Evolutionary conservation across 2,329 filamentous ascomycete genomes (phyloP), one percentile per base, ranked within the genome.

Genomic region (Colletotrichum trifolii): DNA sequence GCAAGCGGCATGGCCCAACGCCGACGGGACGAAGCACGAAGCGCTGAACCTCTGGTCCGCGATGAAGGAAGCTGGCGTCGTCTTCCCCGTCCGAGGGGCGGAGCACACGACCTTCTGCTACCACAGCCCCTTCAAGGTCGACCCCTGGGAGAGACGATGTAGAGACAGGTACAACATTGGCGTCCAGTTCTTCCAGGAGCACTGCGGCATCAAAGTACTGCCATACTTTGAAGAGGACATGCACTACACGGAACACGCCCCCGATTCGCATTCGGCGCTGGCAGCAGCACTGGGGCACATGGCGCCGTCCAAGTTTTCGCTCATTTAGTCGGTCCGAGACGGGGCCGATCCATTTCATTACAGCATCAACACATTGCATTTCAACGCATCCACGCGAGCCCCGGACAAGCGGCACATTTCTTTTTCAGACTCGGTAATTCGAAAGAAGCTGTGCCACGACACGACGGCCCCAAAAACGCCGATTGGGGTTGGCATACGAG

Each of bases 221-320:
- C 73, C 78, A 3, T 81, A 82, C 64, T 82, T 80, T 63, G 79
- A 81, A 49, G 80, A 81, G 61, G 79, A 82, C 56, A 79, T 80
- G 67, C 80, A 82, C 49, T 77, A 74, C 3, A 72, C 73, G 8
- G 73, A 78, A 48, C 79, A 82, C 59, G 77, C 74, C 4, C 71
- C 72, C 7, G 77, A 80, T 39, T 60, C 66, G 35, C 38, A 64
- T 35, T 57, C 59, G 33, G 66, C 66, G 11, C 36, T 66, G 54
- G 66, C 66, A 43, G 59, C 64, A 15, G 66, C 64, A 17, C 34
- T 68, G 50, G 64, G 61, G 9, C 61, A 67, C 40, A 62, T 58
- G 57, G 48, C 62, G 36, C 38, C 56, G 9, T 61, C 54, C 55
- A 66, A 66, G 40, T 67, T 53, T 17, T 60, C 65, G 49, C 62